Conservation (phyloP, 2,329 filamentous ascomycete genomes). For the Pseudogymnoascus sp. region DNA sequence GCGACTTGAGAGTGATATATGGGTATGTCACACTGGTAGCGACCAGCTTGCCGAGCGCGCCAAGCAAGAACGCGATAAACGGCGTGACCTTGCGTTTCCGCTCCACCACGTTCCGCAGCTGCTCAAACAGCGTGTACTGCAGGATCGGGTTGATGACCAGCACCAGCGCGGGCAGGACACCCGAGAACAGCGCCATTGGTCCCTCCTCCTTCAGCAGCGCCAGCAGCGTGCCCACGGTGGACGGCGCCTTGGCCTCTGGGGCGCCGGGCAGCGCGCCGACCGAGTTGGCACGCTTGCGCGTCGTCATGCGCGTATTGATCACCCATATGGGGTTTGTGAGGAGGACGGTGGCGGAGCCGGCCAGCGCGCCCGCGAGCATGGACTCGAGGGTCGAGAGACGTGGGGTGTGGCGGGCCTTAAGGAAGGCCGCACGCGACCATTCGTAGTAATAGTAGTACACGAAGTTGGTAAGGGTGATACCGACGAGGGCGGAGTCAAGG, state of each 20-base stretch:
- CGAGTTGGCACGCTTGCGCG: slow-evolving; percentile 52
- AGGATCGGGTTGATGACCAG: slow-evolving; percentile 97
- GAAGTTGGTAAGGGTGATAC: slow-evolving; percentile 97
- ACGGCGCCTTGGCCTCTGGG: slow-evolving; percentile 46
- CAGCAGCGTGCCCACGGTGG: slow-evolving; percentile 73
- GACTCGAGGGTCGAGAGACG: slow-evolving; percentile 86
- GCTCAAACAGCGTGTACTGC: slow-evolving; percentile 98
- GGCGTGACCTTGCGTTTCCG: slow-evolving; percentile 62
- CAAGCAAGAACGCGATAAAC: slow-evolving; percentile 79
- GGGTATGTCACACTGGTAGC: slow-evolving; percentile 93
- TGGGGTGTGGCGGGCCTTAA: slow-evolving; percentile 60
- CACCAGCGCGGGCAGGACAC: slow-evolving; percentile 84
- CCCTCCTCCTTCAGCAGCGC: slow-evolving; percentile 78
- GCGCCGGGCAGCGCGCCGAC: slow-evolving; percentile 36
- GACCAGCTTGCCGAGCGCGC: slow-evolving; percentile 87
- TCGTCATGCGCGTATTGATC: slow-evolving; percentile 96
- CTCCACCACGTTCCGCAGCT: slow-evolving; percentile 88
- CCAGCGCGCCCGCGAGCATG: slow-evolving; percentile 91
- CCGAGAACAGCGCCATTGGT: slow-evolving; percentile 74
- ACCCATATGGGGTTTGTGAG: slow-evolving; percentile 99
- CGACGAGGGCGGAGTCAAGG: slow-evolving; percentile 87
- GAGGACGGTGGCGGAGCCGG: slow-evolving; percentile 87
- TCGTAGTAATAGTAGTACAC: slow-evolving; percentile 99
- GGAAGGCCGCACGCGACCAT: slow-evolving; percentile 82
- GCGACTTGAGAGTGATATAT: slow-evolving; percentile 97